Evolutionary conservation across 805 yeast species (phyloP).

Genomic region (Candida fluviatilis): DNA sequence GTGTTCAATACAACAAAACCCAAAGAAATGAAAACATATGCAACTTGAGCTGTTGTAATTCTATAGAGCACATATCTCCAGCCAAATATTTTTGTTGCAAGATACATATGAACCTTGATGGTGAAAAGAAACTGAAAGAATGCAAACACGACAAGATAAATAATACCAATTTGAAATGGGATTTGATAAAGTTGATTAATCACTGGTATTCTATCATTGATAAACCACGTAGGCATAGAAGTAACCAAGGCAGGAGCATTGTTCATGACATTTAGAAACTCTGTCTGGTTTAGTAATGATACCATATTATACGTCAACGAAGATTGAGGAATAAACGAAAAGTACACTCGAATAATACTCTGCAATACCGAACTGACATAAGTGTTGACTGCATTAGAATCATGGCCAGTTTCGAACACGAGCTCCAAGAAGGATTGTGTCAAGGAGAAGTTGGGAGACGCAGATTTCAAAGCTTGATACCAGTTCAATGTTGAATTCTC

Average conservation of each 20-base stretch:
- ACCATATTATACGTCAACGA: conserved; percentile 16
- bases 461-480: conserved; percentile 15
- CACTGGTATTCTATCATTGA: conserved; percentile 23
- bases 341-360: conserved; percentile 13
- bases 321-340: conserved; percentile 13
- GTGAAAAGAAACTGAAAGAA: conserved; percentile 31
- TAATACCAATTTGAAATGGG: conserved; percentile 28
- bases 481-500: conserved; percentile 24
- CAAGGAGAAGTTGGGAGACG: conserved; percentile 14
- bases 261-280: conserved; percentile 6
- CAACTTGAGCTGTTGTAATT: conserved; percentile 22
- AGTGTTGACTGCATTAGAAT: conserved; percentile 26
- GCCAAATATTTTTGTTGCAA: conserved; percentile 25
- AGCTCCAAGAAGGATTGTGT: conserved; percentile 18
- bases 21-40: conserved; percentile 24
- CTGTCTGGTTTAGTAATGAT: conserved; percentile 7
- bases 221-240: conserved; percentile 18
- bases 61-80: conserved; percentile 19
- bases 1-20: conserved; percentile 25
- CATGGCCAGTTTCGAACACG: conserved; percentile 30
- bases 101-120: conserved; percentile 21
- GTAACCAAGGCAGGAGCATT: conserved; percentile 22
- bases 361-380: conserved; percentile 16
- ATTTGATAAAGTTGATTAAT: conserved; percentile 22
- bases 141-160: conserved; percentile 28